Percentiles rank a stretch among this genome's conserved stretches.
These are phyloP conservation scores for Mycena rebaudengoi DNA, from an alignment of 768 basidiomycete genomes.

Conservation along the genomic window DNA sequence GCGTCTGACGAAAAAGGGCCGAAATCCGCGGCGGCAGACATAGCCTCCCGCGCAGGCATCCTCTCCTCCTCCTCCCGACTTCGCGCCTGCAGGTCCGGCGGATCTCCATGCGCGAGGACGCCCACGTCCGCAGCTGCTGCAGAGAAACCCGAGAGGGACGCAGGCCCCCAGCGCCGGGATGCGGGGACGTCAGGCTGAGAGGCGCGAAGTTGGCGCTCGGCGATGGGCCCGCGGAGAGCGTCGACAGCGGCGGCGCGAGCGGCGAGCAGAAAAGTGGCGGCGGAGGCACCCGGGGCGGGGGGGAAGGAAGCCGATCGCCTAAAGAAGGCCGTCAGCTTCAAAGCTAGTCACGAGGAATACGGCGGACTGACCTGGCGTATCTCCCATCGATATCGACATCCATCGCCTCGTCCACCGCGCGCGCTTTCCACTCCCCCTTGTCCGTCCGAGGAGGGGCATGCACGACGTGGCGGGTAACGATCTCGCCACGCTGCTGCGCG, in stretches of 20 bases:
- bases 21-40: not conserved
- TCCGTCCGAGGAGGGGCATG: not conserved
- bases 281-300: not conserved
- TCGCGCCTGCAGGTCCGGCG: not conserved
- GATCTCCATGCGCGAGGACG: not conserved
- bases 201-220: conserved; percentile 19
- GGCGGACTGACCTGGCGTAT: conserved; percentile 10
- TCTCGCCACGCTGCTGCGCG: no score
- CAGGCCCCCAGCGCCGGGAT: not conserved
- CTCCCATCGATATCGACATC: no score
- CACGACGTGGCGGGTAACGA: no score
- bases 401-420: conserved; percentile 16
- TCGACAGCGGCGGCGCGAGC: not conserved
- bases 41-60: not conserved
- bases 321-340: not conserved
- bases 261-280: not conserved
- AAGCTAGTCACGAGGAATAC: not conserved
- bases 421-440: conserved; percentile 29
- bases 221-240: conserved; percentile 1
- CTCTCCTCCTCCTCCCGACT: not conserved
- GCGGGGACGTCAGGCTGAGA: conserved; percentile 14
- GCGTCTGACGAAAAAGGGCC: not conserved
- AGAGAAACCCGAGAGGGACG: not conserved
- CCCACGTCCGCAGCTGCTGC: no score
- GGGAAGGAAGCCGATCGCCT: not conserved